phyloP scores from a whole-genome alignment of 2,329 filamentous ascomycete genomes.

The Sclerotinia trifoliorum region DNA sequence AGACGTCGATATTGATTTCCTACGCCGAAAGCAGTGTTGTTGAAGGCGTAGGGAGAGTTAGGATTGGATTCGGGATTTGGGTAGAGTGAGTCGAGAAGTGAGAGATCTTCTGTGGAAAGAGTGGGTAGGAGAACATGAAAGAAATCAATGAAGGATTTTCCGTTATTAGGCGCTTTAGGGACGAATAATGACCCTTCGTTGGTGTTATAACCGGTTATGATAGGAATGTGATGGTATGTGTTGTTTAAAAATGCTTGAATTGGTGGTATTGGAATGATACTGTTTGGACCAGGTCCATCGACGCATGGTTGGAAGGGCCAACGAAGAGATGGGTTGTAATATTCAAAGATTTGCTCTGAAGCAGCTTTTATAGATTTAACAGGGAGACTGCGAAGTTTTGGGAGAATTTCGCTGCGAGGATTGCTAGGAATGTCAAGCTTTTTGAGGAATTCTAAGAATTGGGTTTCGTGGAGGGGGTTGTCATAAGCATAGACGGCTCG shows the following conservation, averaged over 20 bases:
- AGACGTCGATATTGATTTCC: slow-evolving; percentile 57
- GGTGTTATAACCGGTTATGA: slow-evolving; percentile 69
- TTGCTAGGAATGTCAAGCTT: slow-evolving; percentile 50
- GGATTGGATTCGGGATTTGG: slow-evolving; percentile 52
- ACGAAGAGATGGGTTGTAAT: slow-evolving; percentile 46
- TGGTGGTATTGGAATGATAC: slow-evolving; percentile 57
- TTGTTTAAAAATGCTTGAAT: slow-evolving; percentile 57
- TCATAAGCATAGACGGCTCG: slow-evolving; percentile 52
- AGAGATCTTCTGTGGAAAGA: slow-evolving; percentile 52
- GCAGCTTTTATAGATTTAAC: slow-evolving; percentile 44
- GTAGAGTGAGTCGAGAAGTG: slow-evolving; percentile 58
- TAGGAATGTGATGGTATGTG: slow-evolving; percentile 55
- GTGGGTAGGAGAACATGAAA: slow-evolving; percentile 61
- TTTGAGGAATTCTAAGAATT: slow-evolving; percentile 56
- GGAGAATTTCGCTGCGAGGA: slow-evolving; percentile 50
- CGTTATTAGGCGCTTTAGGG: slow-evolving; percentile 45
- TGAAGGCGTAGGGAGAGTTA: slow-evolving; percentile 33
- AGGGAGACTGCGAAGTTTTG: slow-evolving; percentile 49
- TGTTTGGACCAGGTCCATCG: slow-evolving; percentile 48
- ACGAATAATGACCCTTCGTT: slow-evolving; percentile 69
- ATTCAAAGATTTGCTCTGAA: slow-evolving; percentile 46
- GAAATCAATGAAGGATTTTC: slow-evolving; percentile 57
- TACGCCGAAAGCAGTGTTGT: slow-evolving; percentile 32
- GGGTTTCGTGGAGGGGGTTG: slow-evolving; percentile 56
- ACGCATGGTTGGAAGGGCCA: slow-evolving; percentile 71